These are phyloP conservation scores for Gomphus sp. DNA, from an alignment of 1,284 basidiomycete genomes.

Conservation along the genomic window DNA sequence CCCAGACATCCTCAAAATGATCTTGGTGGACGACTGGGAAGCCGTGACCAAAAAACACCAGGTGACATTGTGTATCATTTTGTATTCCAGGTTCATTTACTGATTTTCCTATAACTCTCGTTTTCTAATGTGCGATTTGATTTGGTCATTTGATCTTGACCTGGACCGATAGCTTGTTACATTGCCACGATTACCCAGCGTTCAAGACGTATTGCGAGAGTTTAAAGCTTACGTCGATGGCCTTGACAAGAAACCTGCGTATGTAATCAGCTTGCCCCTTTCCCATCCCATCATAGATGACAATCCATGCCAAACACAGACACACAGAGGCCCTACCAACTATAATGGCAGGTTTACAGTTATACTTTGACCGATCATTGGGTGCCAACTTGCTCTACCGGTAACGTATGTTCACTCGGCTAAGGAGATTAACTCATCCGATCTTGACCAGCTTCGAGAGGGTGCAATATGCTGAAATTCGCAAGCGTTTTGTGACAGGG, in stretches of 20 bases:
- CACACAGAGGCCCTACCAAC: slow-evolving; percentile 59
- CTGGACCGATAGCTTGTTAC: slow-evolving; percentile 63
- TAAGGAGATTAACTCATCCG: neutral
- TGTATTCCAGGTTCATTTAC: neutral
- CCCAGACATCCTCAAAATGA: slow-evolving; percentile 82
- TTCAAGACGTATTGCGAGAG: slow-evolving; percentile 70
- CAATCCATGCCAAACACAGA: slow-evolving; percentile 27
- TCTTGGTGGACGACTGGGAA: slow-evolving; percentile 98
- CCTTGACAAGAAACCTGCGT: slow-evolving; percentile 43
- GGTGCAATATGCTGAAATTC: slow-evolving; percentile 80
- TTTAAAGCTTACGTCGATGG: slow-evolving; percentile 61
- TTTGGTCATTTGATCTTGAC: neutral
- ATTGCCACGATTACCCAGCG: slow-evolving; percentile 77
- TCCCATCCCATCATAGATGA: neutral
- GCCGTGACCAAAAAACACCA: slow-evolving; percentile 91
- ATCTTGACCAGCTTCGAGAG: slow-evolving; percentile 59
- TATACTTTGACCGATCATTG: slow-evolving; percentile 90
- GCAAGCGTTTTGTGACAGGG: slow-evolving; percentile 68
- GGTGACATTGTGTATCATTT: slow-evolving; percentile 30
- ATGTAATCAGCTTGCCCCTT: slow-evolving; percentile 14
- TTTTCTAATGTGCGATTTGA: too few relatives aligned
- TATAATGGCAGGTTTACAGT: slow-evolving; percentile 80
- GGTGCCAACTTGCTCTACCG: slow-evolving; percentile 90
- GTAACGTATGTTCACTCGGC: neutral
- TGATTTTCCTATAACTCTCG: too few relatives aligned